phyloP scores from a whole-genome alignment of 2,329 filamentous ascomycete species.

The Trichoderma atroviride region DNA sequence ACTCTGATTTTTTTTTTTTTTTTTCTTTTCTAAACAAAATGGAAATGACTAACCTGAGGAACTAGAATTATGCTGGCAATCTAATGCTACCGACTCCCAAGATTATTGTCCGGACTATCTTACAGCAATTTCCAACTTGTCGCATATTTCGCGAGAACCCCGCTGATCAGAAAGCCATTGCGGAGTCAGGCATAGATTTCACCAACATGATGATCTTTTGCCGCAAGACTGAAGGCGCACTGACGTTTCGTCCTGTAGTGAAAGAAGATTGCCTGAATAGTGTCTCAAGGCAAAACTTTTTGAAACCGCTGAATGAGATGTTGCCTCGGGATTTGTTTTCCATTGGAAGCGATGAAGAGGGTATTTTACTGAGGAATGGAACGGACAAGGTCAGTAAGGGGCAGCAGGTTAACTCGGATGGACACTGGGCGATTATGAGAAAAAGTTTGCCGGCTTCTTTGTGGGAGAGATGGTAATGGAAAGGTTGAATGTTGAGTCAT shows the following conservation, averaged over 20 bases:
- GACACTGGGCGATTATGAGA: slow-evolving; percentile 93
- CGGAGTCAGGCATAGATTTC: slow-evolving; percentile 66
- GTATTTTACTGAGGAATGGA: slow-evolving; percentile 63
- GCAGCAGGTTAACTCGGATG: slow-evolving; percentile 75
- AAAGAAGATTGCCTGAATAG: slow-evolving; percentile 72
- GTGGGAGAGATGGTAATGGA: slow-evolving; percentile 80
- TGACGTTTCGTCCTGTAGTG: slow-evolving; percentile 68
- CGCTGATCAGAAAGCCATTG: slow-evolving; percentile 51
- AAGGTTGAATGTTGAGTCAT: background rate
- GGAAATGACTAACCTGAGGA: slow-evolving; percentile 27
- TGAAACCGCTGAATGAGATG: slow-evolving; percentile 75
- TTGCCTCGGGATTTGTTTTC: slow-evolving; percentile 50
- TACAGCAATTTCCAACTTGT: slow-evolving; percentile 81
- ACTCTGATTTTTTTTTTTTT: background rate
- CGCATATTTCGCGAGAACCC: slow-evolving; percentile 84
- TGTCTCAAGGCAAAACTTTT: slow-evolving; percentile 66
- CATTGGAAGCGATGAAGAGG: slow-evolving; percentile 46
- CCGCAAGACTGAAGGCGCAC: slow-evolving; percentile 58
- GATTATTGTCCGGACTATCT: slow-evolving; percentile 81
- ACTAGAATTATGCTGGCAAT: slow-evolving; percentile 91
- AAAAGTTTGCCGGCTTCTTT: slow-evolving; percentile 73
- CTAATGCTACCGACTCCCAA: slow-evolving; percentile 74
- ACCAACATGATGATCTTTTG: slow-evolving; percentile 98
- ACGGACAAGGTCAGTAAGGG: slow-evolving; percentile 68
- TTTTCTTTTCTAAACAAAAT: background rate